Conservation (phyloP, 129 eudicot genomes). For the Scalesia atractyloides region DNA sequence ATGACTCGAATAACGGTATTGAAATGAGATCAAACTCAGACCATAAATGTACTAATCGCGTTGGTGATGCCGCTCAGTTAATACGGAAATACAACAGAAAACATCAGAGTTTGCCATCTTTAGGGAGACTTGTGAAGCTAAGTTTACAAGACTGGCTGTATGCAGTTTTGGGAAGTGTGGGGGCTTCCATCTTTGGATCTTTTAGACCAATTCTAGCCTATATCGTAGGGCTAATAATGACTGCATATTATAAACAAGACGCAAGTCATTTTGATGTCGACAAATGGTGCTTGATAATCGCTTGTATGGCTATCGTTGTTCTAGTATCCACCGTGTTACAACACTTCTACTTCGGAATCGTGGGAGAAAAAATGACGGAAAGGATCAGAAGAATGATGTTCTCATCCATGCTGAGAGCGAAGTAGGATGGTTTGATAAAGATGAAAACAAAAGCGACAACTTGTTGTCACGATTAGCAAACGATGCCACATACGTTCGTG, state of each 20-base stretch:
- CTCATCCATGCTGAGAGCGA: conserved; percentile 61
- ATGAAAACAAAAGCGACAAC: conserved; percentile 44
- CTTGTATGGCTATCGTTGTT: conserved; percentile 55
- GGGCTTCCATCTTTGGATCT: conserved; percentile 62
- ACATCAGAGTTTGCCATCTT: conserved; percentile 34
- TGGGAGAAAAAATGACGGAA: conserved; percentile 67
- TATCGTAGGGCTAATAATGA: conserved; percentile 50
- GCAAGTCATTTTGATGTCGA: conserved; percentile 51
- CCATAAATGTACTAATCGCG: no score
- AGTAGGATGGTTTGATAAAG: conserved; percentile 72
- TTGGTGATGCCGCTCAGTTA: background rate
- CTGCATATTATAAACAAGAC: conserved; percentile 47
- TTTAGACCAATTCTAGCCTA: conserved; percentile 62
- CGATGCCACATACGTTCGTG: conserved; percentile 65
- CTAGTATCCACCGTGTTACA: conserved; percentile 56
- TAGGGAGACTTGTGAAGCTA: conserved; percentile 54
- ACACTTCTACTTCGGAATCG: conserved; percentile 69
- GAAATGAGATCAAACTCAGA: no score
- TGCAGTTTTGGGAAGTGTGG: conserved; percentile 57
- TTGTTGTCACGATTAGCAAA: conserved; percentile 50
- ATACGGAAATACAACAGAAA: conserved; percentile 23
- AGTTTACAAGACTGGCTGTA: conserved; percentile 61
- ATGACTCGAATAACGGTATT: background rate
- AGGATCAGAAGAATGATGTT: conserved; percentile 70
- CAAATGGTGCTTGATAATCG: conserved; percentile 67